These are phyloP conservation scores for Lagenidium sp. DNA, from an alignment of 352 stramenopile genomes.

Conservation along the genomic window DNA sequence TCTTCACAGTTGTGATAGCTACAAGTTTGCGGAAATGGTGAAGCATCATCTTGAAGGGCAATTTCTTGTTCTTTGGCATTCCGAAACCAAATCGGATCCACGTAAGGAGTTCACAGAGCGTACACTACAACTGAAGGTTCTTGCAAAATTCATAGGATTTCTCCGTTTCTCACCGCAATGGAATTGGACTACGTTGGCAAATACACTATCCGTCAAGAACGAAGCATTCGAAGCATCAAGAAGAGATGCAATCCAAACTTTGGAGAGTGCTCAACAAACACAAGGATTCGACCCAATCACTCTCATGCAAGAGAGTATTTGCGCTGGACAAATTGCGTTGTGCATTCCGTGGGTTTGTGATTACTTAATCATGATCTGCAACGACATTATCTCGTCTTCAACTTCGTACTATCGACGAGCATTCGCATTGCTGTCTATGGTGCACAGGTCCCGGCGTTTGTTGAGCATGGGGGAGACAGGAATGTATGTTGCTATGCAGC, in stretches of 20 bases:
- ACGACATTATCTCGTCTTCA: slow-evolving; percentile 32
- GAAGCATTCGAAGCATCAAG: slow-evolving; percentile 37
- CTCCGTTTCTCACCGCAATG: slow-evolving; percentile 53
- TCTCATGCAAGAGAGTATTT: slow-evolving; percentile 34
- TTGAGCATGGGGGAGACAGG: slow-evolving; percentile 39
- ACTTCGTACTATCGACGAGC: slow-evolving; percentile 46
- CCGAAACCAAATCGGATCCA: slow-evolving; percentile 16
- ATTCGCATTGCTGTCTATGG: slow-evolving; percentile 23
- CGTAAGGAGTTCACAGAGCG: slow-evolving; percentile 54
- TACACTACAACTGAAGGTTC: slow-evolving; percentile 45
- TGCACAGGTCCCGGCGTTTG: slow-evolving; percentile 39
- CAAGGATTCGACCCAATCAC: slow-evolving; percentile 32
- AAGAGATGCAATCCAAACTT: slow-evolving; percentile 33
- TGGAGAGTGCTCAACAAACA: slow-evolving; percentile 20
- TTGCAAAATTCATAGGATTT: slow-evolving; percentile 64
- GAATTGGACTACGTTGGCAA: slow-evolving; percentile 31
- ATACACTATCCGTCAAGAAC: slow-evolving; percentile 24
- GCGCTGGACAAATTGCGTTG: slow-evolving; percentile 29
- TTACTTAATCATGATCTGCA: slow-evolving; percentile 49
- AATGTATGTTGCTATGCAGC: slow-evolving; percentile 45
- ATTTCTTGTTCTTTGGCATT: slow-evolving; percentile 23
- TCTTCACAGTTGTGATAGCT: slow-evolving; percentile 49
- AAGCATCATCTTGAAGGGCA: slow-evolving; percentile 41
- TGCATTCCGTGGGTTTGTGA: slow-evolving; percentile 59
- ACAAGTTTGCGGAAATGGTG: slow-evolving; percentile 50